Evolutionary conservation across 1,139 yeast genomes (phyloP).

Genomic region (Candida labiduridarum): DNA sequence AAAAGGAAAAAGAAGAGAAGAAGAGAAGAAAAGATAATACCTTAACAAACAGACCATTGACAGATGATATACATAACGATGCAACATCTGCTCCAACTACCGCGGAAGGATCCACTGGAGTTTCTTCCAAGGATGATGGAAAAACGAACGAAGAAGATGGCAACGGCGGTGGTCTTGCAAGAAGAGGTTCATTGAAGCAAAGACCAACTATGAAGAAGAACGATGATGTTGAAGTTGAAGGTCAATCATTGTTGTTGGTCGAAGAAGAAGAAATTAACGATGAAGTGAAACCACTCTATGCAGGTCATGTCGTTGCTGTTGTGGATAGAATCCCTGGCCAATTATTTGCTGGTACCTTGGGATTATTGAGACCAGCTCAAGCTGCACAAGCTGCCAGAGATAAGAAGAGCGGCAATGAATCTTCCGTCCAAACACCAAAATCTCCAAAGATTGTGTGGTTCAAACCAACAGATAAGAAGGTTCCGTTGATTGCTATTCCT

Average conservation of each 20-base stretch:
- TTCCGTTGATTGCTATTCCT: slow-evolving; percentile 96
- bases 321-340: slow-evolving; percentile 94
- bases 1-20: slow-evolving; percentile 95
- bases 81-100: slow-evolving; percentile 54
- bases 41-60: slow-evolving; percentile 38
- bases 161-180: slow-evolving; percentile 47
- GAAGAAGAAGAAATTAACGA: slow-evolving; percentile 97
- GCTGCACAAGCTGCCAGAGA: slow-evolving; percentile 86
- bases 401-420: slow-evolving; percentile 56
- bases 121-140: slow-evolving; percentile 19
- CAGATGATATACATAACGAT: slow-evolving; percentile 70
- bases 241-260: slow-evolving; percentile 84
- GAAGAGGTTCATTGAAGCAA: slow-evolving; percentile 91
- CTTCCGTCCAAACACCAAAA: slow-evolving; percentile 50
- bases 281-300: slow-evolving; percentile 89
- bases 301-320: slow-evolving; percentile 72
- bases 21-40: slow-evolving; percentile 84
- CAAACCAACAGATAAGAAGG: slow-evolving; percentile 96
- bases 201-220: slow-evolving; percentile 98
- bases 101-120: slow-evolving; percentile 21
- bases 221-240: slow-evolving; percentile 98
- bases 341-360: slow-evolving; percentile 89
- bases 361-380: slow-evolving; percentile 92
- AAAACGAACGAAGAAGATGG: slow-evolving; percentile 24
- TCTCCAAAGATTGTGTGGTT: slow-evolving; percentile 98